Conservation (phyloP, 768 basidiomycete genomes). For the Pisolithus marmoratus region DNA sequence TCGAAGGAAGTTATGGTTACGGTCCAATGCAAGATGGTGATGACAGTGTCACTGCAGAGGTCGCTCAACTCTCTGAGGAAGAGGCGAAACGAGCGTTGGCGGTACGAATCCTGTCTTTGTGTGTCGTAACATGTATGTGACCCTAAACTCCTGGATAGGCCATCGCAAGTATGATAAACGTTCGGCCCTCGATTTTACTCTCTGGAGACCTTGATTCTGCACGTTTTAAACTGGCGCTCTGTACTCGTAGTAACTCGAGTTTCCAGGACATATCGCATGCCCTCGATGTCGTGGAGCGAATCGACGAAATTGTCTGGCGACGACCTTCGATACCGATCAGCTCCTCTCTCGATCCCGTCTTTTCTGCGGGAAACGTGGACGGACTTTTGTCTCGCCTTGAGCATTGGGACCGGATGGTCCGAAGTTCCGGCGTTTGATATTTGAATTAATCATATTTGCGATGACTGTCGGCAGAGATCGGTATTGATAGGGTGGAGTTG, state of each 20-base stretch:
- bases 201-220: background rate
- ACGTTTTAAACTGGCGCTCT: background rate
- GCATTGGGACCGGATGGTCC: conserved; percentile 24
- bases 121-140: background rate
- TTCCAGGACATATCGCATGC: conserved; percentile 17
- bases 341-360: conserved; percentile 9
- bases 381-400: conserved; percentile 20
- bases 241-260: conserved; percentile 8
- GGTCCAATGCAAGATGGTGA: background rate
- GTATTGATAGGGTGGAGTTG: too few relatives aligned
- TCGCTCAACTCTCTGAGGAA: conserved; percentile 16
- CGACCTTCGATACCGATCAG: conserved; percentile 8
- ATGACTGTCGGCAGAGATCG: too few relatives aligned
- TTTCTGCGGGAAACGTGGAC: conserved; percentile 20
- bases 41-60: conserved; percentile 8
- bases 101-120: conserved; percentile 11
- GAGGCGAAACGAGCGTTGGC: conserved; percentile 16
- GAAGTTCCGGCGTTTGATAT: conserved; percentile 2
- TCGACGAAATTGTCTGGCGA: conserved; percentile 27
- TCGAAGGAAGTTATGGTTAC: background rate
- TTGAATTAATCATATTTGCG: too few relatives aligned
- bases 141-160: conserved; percentile 2
- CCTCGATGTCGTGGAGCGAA: conserved; percentile 18
- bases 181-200: conserved; percentile 5
- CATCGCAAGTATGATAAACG: conserved; percentile 9